Conservation (phyloP, 1,139 yeast genomes). For the Pichia sp. region DNA sequence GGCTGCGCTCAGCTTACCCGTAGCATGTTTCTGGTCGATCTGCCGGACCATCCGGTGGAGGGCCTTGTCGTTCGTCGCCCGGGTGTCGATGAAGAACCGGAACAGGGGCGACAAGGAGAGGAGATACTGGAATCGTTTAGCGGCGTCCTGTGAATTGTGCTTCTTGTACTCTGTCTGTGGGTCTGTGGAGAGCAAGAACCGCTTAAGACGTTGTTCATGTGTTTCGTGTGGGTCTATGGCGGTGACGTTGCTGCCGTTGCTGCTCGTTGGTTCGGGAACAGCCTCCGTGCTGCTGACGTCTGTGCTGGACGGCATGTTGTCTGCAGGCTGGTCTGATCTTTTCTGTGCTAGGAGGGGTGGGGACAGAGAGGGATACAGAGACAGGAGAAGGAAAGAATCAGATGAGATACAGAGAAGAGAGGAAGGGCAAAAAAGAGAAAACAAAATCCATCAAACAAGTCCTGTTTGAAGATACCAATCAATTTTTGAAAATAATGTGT, state of each 20-base stretch:
- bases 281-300: not conserved
- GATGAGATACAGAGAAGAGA: not conserved
- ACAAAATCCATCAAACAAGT: not conserved
- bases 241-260: constrained; percentile 10
- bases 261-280: not conserved
- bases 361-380: not conserved
- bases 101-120: constrained; percentile 81
- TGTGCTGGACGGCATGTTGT: not conserved
- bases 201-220: constrained; percentile 37
- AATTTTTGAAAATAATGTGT: not conserved
- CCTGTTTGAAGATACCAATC: not conserved
- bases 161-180: constrained; percentile 51
- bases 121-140: constrained; percentile 74
- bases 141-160: constrained; percentile 61
- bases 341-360: no score
- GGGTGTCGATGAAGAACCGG: constrained; percentile 79
- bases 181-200: constrained; percentile 48
- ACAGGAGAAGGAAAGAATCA: not conserved
- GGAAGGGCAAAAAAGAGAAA: not conserved
- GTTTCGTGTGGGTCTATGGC: constrained; percentile 16
- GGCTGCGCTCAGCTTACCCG: constrained; percentile 22
- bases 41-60: constrained; percentile 56
- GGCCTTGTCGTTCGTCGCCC: constrained; percentile 68
- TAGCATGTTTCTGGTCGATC: constrained; percentile 43
- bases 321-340: not conserved